Conservation (phyloP, 345 rosid species). For the Tarenaya hassleriana region DNA sequence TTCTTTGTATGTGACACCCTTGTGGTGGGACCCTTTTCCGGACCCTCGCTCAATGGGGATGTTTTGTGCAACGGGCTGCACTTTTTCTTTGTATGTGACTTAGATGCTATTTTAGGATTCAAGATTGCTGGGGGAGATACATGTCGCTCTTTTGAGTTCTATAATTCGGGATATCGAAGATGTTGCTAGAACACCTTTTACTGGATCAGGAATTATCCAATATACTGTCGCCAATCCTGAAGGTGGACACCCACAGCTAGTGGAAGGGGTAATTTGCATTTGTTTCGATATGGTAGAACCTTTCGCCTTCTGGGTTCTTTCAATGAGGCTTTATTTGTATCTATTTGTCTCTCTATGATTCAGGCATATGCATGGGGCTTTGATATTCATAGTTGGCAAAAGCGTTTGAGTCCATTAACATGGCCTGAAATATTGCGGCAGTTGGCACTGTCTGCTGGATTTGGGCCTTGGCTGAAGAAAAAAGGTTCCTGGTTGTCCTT, state of each 20-base stretch:
- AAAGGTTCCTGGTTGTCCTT: conserved; percentile 32
- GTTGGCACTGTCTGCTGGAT: conserved; percentile 80
- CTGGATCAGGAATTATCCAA: conserved; percentile 78
- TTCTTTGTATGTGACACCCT: conserved; percentile 16
- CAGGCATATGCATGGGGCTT: conserved; percentile 99
- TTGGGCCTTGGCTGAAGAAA: conserved; percentile 83
- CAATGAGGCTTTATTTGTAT: conserved; percentile 16
- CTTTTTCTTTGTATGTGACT: conserved; percentile 17
- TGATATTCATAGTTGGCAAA: conserved; percentile 93
- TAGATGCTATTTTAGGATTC: conserved; percentile 63
- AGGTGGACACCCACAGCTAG: conserved; percentile 94
- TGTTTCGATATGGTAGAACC: conserved; percentile 6
- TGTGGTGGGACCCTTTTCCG: too few species aligned
- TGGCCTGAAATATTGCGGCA: conserved; percentile 98
- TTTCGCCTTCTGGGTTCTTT: conserved; percentile 8
- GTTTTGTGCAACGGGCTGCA: conserved; percentile 17
- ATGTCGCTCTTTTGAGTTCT: conserved; percentile 68
- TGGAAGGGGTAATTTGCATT: conserved; percentile 73
- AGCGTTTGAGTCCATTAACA: conserved; percentile 70
- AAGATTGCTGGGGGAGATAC: conserved; percentile 90
- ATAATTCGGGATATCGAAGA: conserved; percentile 89
- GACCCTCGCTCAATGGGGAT: too few species aligned
- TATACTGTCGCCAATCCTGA: conserved; percentile 81
- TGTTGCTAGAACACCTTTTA: conserved; percentile 82
- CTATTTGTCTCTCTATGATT: conserved; percentile 10